phyloP scores from a whole-genome alignment of 2,329 filamentous ascomycete species.

The Sporothrix protearum region DNA sequence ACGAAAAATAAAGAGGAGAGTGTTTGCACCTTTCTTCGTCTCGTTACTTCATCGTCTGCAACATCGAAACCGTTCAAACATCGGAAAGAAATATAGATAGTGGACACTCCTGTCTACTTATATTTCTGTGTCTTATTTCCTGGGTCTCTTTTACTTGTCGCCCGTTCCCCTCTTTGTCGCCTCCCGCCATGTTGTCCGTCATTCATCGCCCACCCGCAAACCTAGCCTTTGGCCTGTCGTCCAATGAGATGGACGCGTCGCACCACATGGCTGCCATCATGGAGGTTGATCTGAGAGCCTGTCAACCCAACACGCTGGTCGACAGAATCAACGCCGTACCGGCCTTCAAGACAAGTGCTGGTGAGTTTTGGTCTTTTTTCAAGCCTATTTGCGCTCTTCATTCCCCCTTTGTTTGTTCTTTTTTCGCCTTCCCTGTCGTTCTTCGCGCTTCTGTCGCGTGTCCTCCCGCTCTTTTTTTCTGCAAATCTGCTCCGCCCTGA shows the following conservation, averaged over 20 bases:
- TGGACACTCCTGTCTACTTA: conserved; percentile 21
- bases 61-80: background rate
- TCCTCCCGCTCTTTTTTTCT: conserved; percentile 14
- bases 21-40: background rate
- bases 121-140: conserved; percentile 9
- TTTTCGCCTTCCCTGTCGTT: conserved; percentile 15
- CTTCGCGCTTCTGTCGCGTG: conserved; percentile 24
- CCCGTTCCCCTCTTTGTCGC: background rate
- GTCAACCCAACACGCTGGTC: conserved; percentile 47
- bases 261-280: conserved; percentile 41
- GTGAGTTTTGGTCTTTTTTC: conserved; percentile 43
- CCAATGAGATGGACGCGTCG: conserved; percentile 38
- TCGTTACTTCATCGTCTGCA: background rate
- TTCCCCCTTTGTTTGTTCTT: conserved; percentile 9
- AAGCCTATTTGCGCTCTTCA: background rate
- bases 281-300: conserved; percentile 51
- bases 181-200: conserved; percentile 9
- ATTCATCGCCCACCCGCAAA: conserved; percentile 1
- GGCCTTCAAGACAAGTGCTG: conserved; percentile 57
- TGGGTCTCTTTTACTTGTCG: background rate
- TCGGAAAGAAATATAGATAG: conserved; percentile 18
- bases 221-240: conserved; percentile 18
- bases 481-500: conserved; percentile 18
- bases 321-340: conserved; percentile 56
- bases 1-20: conserved; percentile 3